Evolutionary conservation across 2,329 filamentous ascomycete species (phyloP), one percentile per base, ranked within the genome.

Genomic region (Xylaria digitata): DNA sequence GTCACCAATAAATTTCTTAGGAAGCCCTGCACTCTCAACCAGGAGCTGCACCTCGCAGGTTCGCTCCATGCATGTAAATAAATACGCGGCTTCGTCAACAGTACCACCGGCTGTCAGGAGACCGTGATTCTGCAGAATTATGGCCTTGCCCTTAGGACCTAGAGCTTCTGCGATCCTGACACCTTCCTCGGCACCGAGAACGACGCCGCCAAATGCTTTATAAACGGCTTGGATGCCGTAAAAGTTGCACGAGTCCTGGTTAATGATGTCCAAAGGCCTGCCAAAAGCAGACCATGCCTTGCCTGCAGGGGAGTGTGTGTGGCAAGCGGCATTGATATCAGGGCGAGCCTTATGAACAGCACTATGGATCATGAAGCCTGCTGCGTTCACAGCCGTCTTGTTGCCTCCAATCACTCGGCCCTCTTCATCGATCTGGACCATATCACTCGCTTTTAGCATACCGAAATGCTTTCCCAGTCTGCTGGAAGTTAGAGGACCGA

Each of bases 71-170:
- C 86, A 76, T 0, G 82, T 84, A 75, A 88, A 89, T 30, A 89
- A 75, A 72, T 85, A 89, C 0, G 86, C 86, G 1, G 87, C 87
- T 74, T 90, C 87, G 69, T 89, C 88, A 6, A 90, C 87, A 0
- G 87, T 90, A 3, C 74, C 73, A 1, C 88, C 87, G 0, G 87
- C 86, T 0, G 86, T 89, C 57, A 90, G 73, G 21, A 90, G 75
- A 0, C 88, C 88, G 73, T 90, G 87, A 71, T 90, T 90, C 55
- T 85, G 78, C 50, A 90, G 75, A 32, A 90, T 86, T 71, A 86
- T 78, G 2, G 80, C 85, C 73, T 76, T 86, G 55, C 81, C 82
- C 48, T 50, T 50, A 0, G 42, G 43, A 7, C 87, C 87, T 1
- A 90, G 75, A 0, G 86, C 83, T 15, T 79, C 78, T 0, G 87